Conservation (phyloP, 192 early-diverging fungal species). For the Coemansia biformis region DNA sequence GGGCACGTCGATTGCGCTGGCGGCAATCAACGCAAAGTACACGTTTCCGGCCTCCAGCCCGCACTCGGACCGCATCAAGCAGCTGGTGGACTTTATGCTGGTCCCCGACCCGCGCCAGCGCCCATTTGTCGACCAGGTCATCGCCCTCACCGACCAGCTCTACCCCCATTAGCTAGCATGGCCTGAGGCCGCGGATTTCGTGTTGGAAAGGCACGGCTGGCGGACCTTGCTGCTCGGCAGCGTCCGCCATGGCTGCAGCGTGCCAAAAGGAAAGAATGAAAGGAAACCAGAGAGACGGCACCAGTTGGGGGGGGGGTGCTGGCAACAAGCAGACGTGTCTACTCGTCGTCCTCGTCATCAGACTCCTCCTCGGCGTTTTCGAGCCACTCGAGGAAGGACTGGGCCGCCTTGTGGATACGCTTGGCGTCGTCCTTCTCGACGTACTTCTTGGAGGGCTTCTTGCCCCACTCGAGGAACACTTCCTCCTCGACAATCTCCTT, state of each 20-base stretch:
- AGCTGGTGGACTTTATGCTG: slow-evolving; percentile 59
- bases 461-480: slow-evolving; percentile 81
- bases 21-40: slow-evolving; percentile 63
- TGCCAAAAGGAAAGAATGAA: too few species aligned
- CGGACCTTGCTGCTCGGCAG: too few species aligned
- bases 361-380: slow-evolving; percentile 80
- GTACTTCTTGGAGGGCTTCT: slow-evolving; percentile 76
- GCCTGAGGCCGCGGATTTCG: too few species aligned
- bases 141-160: slow-evolving; percentile 24
- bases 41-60: slow-evolving; percentile 46
- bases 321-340: neutral
- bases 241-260: too few species aligned
- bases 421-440: slow-evolving; percentile 77
- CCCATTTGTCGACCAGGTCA: slow-evolving; percentile 58
- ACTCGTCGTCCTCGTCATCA: slow-evolving; percentile 50
- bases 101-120: slow-evolving; percentile 54
- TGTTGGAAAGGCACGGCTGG: too few species aligned
- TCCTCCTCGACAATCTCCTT: slow-evolving; percentile 91
- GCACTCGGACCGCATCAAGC: slow-evolving; percentile 54
- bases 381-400: slow-evolving; percentile 89
- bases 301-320: too few species aligned
- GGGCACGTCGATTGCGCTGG: slow-evolving; percentile 66
- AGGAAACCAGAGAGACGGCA: too few species aligned
- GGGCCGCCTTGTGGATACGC: slow-evolving; percentile 76
- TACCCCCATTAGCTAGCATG: slow-evolving; percentile 2